A percentile compares a stretch with the other conserved stretches of the same genome.
phyloP scores from a whole-genome alignment of 495 filamentous ascomycete species.

The Aspergillus hancockii region DNA sequence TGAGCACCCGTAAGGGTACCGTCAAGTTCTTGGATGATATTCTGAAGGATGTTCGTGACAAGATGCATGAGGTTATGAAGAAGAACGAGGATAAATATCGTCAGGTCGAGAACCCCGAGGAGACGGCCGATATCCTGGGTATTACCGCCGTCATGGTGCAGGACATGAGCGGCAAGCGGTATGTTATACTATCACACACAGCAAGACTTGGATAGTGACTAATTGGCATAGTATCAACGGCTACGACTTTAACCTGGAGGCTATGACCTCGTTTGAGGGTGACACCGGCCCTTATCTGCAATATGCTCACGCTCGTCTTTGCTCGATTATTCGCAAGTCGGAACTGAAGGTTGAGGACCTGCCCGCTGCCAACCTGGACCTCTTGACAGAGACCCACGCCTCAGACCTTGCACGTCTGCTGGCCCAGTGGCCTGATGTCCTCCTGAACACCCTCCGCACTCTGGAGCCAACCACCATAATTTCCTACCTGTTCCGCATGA shows the following conservation, averaged over 20 bases:
- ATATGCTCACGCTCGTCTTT: slow-evolving; percentile 68
- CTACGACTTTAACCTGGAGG: slow-evolving; percentile 67
- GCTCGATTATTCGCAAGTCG: slow-evolving; percentile 60
- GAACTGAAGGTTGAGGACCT: slow-evolving; percentile 45
- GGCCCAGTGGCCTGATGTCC: slow-evolving; percentile 63
- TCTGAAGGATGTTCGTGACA: slow-evolving; percentile 60
- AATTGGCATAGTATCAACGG: slow-evolving; percentile 55
- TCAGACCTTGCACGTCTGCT: slow-evolving; percentile 60
- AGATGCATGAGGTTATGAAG: slow-evolving; percentile 74
- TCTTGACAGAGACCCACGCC: slow-evolving; percentile 58
- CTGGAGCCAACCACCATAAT: slow-evolving; percentile 69
- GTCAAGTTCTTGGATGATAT: slow-evolving; percentile 73
- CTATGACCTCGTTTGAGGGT: slow-evolving; percentile 70
- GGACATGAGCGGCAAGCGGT: slow-evolving; percentile 70
- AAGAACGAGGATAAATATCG: slow-evolving; percentile 64
- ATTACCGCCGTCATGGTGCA: slow-evolving; percentile 74
- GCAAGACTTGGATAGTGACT: not conserved
- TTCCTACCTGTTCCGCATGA: slow-evolving; percentile 87
- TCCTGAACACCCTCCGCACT: slow-evolving; percentile 61
- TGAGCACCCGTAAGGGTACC: slow-evolving; percentile 69
- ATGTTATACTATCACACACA: slow-evolving; percentile 21
- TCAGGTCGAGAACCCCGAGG: slow-evolving; percentile 62
- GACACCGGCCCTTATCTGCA: slow-evolving; percentile 72
- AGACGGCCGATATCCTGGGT: slow-evolving; percentile 57
- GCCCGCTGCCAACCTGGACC: slow-evolving; percentile 52